These are phyloP conservation scores for Imleria badia DNA, from an alignment of 768 basidiomycete species.

Conservation along the genomic window DNA sequence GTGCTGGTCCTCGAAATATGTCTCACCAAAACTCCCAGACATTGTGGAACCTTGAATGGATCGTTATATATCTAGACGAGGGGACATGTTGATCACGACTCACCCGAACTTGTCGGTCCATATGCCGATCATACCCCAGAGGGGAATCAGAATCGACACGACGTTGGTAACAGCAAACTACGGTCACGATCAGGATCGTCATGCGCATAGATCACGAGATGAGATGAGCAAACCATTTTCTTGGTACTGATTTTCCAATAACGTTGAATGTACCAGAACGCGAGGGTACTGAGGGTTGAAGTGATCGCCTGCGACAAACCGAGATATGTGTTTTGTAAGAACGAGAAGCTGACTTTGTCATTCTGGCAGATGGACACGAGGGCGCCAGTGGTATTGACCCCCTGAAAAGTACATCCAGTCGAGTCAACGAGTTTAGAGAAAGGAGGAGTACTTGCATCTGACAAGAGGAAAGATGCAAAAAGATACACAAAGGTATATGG, in stretches of 20 bases:
- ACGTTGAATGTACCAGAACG: slow-evolving; percentile 81
- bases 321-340: slow-evolving; percentile 78
- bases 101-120: slow-evolving; percentile 78
- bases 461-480: slow-evolving; percentile 73
- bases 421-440: neutral
- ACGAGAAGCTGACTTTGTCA: slow-evolving; percentile 77
- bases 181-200: neutral
- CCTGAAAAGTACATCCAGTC: slow-evolving; percentile 40
- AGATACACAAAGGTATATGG: slow-evolving; percentile 84
- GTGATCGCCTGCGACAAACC: slow-evolving; percentile 75
- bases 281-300: slow-evolving; percentile 68
- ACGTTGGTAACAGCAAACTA: slow-evolving; percentile 79
- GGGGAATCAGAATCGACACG: slow-evolving; percentile 72
- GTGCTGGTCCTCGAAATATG: neutral
- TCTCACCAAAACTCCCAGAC: slow-evolving; percentile 83
- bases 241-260: slow-evolving; percentile 81
- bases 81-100: slow-evolving; percentile 12
- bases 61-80: neutral
- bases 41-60: slow-evolving; percentile 60
- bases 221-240: slow-evolving; percentile 56
- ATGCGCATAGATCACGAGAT: neutral
- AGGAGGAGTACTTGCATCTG: slow-evolving; percentile 53
- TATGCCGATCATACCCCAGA: slow-evolving; percentile 86
- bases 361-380: slow-evolving; percentile 78
- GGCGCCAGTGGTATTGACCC: slow-evolving; percentile 77